Evolutionary conservation across 345 rosid species (phyloP).

Genomic region (Camelina hispida): DNA sequence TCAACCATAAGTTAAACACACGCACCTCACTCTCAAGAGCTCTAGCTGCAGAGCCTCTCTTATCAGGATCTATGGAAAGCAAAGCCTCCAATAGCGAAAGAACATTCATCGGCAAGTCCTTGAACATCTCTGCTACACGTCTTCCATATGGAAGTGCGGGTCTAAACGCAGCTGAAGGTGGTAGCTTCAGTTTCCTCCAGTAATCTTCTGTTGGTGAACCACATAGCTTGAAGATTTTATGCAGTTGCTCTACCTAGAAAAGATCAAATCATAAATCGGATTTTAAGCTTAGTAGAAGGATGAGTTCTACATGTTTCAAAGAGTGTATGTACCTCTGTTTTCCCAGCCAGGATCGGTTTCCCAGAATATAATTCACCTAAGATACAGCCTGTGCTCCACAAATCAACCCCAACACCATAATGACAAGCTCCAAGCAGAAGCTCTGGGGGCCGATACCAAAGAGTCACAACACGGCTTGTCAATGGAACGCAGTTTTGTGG

Average conservation of each 20-base stretch:
- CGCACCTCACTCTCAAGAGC: constrained; percentile 85
- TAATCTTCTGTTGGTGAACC: constrained; percentile 89
- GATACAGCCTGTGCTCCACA: constrained; percentile 98
- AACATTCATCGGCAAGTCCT: constrained; percentile 63
- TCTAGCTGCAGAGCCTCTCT: constrained; percentile 75
- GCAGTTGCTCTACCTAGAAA: constrained; percentile 82
- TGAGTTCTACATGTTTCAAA: background rate
- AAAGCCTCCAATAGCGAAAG: constrained; percentile 73
- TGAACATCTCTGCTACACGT: constrained; percentile 69
- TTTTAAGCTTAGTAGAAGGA: background rate
- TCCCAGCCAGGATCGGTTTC: constrained; percentile 90
- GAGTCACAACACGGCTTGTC: constrained; percentile 98
- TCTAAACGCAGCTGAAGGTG: constrained; percentile 79
- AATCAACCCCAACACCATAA: constrained; percentile 86
- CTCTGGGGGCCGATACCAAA: constrained; percentile 99
- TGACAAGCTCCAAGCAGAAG: constrained; percentile 88
- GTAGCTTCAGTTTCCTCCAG: constrained; percentile 74
- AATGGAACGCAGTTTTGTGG: constrained; percentile 58
- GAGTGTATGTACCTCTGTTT: constrained; percentile 75
- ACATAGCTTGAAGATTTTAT: constrained; percentile 81
- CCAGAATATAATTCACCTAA: constrained; percentile 86
- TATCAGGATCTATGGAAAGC: constrained; percentile 80
- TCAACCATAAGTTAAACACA: constrained; percentile 1
- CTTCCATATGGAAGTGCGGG: constrained; percentile 78
- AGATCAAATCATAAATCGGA: background rate